Base-by-base conservation (phyloP, 139 green algal species). In the Closterium sp. region DNA sequence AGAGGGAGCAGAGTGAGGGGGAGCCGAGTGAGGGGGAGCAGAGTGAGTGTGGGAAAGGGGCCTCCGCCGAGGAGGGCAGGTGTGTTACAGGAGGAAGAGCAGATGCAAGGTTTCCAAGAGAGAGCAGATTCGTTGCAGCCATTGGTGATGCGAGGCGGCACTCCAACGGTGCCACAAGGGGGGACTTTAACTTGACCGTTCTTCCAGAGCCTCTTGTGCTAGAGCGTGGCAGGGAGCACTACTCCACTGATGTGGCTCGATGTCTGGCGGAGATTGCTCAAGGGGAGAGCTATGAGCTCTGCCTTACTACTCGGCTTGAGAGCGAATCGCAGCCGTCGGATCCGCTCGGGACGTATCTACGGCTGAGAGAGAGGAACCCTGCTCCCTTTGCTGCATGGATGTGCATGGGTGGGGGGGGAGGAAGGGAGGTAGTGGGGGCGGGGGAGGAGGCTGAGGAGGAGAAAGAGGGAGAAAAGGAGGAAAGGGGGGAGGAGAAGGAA, bases 221-320 rank as follows among this genome's bases (percentile, higher is more conserved):
- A 2, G 43, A 69, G 43, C 21, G 43, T 12, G 21, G 43, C 23
- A 69, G 43, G 23, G 43, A 69, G 43, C 43, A 16, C 12, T 69
- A 69, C 43, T 25, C 21, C 12, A 16, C 43, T 69, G 43, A 69
- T 95, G 90, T 94, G 96, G 86, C 95, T 94, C 23, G 95, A 99
- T 92, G 90, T 38, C 86, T 84, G 33, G 84, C 2, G 85, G 25
- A 85, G 28, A 94, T 94, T 31, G 4, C 84, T 5, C 10, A 90
- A 19, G 98, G 98, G 1, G 96, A 99, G 30, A 98, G 95, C 84
- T 99, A 99, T 95, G 98, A 99, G 95, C 91, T 99, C 34, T 99
- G 98, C 92, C 95, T 99, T 38, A 99, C 98, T 30, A 93, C 94
- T 21, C 87, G 87, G 35, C 76, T 94, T 19, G 34, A 88, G 23